Conservation (phyloP, 176 grass and related monocot genomes). For the Carex myosuroides region DNA sequence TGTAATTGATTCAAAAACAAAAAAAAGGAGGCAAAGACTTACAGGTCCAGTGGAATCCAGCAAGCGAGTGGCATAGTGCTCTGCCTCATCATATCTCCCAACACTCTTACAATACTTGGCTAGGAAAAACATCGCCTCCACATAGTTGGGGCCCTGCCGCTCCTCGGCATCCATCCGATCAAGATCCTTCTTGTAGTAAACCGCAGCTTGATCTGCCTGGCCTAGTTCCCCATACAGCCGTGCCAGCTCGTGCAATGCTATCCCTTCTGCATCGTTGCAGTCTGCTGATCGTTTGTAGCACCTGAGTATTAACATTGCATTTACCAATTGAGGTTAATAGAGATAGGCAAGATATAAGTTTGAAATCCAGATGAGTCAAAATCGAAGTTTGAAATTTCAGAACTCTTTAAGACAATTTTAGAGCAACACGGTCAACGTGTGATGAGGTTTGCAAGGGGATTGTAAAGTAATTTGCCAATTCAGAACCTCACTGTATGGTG, state of each 20-base stretch:
- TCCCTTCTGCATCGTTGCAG: conserved; percentile 80
- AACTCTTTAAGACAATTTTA: not conserved
- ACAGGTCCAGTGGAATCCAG: conserved; percentile 95
- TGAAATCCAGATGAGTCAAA: not conserved
- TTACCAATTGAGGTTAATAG: not conserved
- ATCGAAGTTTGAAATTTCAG: not conserved
- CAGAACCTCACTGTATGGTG: not conserved
- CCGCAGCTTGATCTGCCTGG: conserved; percentile 63
- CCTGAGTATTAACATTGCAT: conserved; percentile 11
- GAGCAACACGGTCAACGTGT: not conserved
- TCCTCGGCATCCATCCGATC: conserved; percentile 88
- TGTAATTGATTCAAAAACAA: not conserved
- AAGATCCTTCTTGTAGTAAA: conserved; percentile 93
- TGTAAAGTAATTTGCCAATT: not conserved
- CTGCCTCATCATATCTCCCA: conserved; percentile 65
- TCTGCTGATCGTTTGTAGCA: conserved; percentile 83
- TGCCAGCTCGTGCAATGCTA: conserved; percentile 79
- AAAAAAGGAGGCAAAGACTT: conserved; percentile 28
- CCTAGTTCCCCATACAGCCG: conserved; percentile 63
- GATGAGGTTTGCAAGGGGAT: not conserved
- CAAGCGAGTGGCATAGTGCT: conserved; percentile 80
- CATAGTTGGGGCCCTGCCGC: conserved; percentile 75
- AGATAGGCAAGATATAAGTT: not conserved
- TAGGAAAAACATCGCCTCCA: conserved; percentile 90
- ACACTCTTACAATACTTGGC: conserved; percentile 72